Evolutionary conservation across 192 early-diverging fungal genomes (phyloP).

Genomic region (Coemansia sp.): DNA sequence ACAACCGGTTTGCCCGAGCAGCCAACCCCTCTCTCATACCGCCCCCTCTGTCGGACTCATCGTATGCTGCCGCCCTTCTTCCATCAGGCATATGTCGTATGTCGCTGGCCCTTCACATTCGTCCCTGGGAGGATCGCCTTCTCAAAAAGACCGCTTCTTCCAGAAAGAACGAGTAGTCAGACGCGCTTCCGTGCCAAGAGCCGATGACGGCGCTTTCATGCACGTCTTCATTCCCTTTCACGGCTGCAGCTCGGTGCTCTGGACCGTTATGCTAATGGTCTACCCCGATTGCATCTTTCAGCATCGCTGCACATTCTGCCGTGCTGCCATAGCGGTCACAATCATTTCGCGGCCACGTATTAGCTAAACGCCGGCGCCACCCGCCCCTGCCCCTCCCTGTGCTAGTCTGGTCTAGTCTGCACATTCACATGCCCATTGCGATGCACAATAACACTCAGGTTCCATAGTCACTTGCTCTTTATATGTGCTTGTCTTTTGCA

Average conservation of each 20-base stretch:
- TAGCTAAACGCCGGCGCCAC: slow-evolving; percentile 1
- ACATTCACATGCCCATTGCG: not conserved
- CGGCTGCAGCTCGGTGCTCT: not conserved
- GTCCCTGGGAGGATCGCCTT: slow-evolving; percentile 8
- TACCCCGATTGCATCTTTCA: slow-evolving; percentile 2
- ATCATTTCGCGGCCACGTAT: not conserved
- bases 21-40: not conserved
- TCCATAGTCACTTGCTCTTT: slow-evolving; percentile 3
- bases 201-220: slow-evolving; percentile 6
- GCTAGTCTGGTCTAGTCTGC: not conserved
- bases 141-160: slow-evolving; percentile 12
- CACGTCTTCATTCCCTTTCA: slow-evolving; percentile 1
- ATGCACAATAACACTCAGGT: slow-evolving; percentile 12
- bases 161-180: slow-evolving; percentile 3
- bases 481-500: not conserved
- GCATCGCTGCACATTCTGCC: not conserved
- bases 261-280: slow-evolving; percentile 1
- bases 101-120: not conserved
- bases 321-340: not conserved
- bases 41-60: not conserved
- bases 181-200: not conserved
- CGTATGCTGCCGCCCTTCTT: not conserved
- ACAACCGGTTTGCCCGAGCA: not conserved
- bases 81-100: not conserved
- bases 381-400: not conserved